Conservation (phyloP, 768 basidiomycete species). For the Cubamyces sp. region DNA sequence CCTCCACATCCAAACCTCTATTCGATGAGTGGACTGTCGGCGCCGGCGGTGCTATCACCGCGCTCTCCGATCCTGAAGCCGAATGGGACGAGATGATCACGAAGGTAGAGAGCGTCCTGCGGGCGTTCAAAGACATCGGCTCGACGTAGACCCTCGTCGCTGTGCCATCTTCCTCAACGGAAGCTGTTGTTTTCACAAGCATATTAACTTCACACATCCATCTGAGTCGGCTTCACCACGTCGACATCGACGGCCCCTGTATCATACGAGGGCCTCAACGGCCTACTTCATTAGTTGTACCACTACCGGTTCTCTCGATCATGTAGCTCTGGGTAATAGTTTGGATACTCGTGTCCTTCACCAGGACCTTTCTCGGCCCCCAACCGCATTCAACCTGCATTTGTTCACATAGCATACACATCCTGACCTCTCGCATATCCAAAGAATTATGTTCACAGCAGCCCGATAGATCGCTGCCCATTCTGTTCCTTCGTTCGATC, state of each 20-base stretch:
- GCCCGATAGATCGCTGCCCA: too few relatives aligned
- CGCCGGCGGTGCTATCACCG: constrained; percentile 97
- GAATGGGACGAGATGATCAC: constrained; percentile 96
- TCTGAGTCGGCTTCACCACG: constrained; percentile 23
- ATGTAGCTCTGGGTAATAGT: not conserved
- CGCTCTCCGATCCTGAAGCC: constrained; percentile 78
- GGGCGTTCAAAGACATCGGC: constrained; percentile 49
- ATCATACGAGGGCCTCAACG: constrained; percentile 26
- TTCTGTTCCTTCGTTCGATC: too few relatives aligned
- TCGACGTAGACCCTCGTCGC: not conserved
- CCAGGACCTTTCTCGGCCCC: not conserved
- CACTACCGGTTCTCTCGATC: not conserved
- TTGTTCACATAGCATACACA: not conserved
- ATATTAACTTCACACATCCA: not conserved
- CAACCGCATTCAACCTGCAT: not conserved
- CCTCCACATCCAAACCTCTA: not conserved
- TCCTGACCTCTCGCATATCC: not conserved
- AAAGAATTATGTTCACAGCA: not conserved
- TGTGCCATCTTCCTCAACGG: constrained; percentile 5
- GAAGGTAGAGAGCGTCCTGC: constrained; percentile 82
- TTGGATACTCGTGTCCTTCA: constrained; percentile 5
- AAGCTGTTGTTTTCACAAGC: not conserved
- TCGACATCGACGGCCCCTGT: constrained; percentile 16
- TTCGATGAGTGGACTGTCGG: constrained; percentile 77
- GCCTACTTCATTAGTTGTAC: constrained; percentile 8